phyloP scores from a whole-genome alignment of 768 basidiomycete genomes.

The Lyophyllum decastes region DNA sequence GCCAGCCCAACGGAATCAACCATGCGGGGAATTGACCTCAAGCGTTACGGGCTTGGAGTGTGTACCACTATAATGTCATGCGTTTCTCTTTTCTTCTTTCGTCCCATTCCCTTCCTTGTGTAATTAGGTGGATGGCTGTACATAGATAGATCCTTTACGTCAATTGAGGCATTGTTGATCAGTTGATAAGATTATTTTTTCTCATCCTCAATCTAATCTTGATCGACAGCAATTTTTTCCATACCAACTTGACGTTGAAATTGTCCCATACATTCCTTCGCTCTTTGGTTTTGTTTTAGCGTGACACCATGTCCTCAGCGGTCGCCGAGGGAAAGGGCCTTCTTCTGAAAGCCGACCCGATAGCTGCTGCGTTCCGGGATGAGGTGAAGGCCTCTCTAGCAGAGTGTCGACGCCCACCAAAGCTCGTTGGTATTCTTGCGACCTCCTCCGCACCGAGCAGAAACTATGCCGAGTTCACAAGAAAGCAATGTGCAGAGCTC shows the following conservation, averaged over 20 bases:
- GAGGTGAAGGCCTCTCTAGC: slow-evolving; percentile 59
- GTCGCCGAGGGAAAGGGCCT: slow-evolving; percentile 60
- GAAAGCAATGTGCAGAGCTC: slow-evolving; percentile 85
- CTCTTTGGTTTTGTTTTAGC: not conserved
- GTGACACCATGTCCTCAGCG: slow-evolving; percentile 21
- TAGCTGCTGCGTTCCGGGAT: slow-evolving; percentile 69
- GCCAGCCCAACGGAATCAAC: slow-evolving; percentile 28
- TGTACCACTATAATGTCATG: slow-evolving; percentile 8
- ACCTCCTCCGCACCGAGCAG: slow-evolving; percentile 80
- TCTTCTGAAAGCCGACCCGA: slow-evolving; percentile 75
- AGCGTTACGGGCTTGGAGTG: not conserved
- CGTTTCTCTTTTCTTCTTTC: not conserved
- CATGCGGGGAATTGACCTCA: slow-evolving; percentile 11
- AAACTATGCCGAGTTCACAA: slow-evolving; percentile 88
- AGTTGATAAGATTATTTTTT: slow-evolving; percentile 7
- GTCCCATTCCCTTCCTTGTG: not conserved
- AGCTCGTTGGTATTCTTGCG: slow-evolving; percentile 88
- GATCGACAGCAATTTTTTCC: slow-evolving; percentile 6
- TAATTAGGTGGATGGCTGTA: not conserved
- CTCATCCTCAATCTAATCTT: slow-evolving; percentile 1
- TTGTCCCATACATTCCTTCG: not conserved
- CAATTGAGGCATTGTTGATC: not conserved
- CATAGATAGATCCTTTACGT: not conserved
- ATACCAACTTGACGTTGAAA: not conserved
- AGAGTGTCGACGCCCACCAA: slow-evolving; percentile 49